These are phyloP conservation scores for Penicillium paradoxum DNA, from an alignment of 495 filamentous ascomycete species.

Conservation along the genomic window DNA sequence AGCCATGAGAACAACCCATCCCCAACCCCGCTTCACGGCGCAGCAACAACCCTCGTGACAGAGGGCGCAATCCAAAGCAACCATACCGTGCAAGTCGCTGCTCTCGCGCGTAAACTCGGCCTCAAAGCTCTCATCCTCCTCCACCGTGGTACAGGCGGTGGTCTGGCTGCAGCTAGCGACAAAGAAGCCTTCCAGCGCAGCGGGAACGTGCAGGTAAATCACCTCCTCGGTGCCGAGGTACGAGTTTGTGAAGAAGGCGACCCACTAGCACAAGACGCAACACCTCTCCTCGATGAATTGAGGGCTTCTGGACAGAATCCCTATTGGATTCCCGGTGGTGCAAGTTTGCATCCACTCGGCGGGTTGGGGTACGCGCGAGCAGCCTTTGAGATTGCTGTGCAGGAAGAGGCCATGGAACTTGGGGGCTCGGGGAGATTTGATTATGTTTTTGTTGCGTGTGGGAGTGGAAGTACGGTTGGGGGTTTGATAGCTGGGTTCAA, in stretches of 20 bases:
- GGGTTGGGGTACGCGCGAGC: conserved; percentile 37
- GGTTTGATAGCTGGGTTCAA: conserved; percentile 39
- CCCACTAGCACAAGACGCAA: conserved; percentile 13
- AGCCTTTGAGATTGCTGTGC: conserved; percentile 35
- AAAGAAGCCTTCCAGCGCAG: conserved; percentile 16
- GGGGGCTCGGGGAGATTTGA: conserved; percentile 27
- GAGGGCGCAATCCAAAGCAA: conserved; percentile 42
- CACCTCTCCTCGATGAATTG: conserved; percentile 20
- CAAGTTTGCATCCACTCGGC: conserved; percentile 38
- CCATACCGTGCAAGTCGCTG: conserved; percentile 38
- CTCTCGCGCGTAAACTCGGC: conserved; percentile 26
- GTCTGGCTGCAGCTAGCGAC: conserved; percentile 12
- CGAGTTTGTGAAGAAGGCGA: conserved; percentile 26
- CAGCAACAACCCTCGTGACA: conserved; percentile 34
- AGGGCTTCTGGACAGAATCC: conserved; percentile 11
- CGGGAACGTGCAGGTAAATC: conserved; percentile 31
- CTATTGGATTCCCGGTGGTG: conserved; percentile 39
- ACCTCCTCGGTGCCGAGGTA: conserved; percentile 36
- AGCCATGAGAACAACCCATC: conserved; percentile 20
- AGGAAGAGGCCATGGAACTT: conserved; percentile 23
- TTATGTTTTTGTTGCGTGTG: conserved; percentile 37
- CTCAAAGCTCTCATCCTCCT: conserved; percentile 27
- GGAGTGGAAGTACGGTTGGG: conserved; percentile 37
- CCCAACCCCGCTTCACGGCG: not conserved
- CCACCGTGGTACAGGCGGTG: conserved; percentile 29